phyloP scores from a whole-genome alignment of 305 asterid species.

The Fraxinus paxiana region DNA sequence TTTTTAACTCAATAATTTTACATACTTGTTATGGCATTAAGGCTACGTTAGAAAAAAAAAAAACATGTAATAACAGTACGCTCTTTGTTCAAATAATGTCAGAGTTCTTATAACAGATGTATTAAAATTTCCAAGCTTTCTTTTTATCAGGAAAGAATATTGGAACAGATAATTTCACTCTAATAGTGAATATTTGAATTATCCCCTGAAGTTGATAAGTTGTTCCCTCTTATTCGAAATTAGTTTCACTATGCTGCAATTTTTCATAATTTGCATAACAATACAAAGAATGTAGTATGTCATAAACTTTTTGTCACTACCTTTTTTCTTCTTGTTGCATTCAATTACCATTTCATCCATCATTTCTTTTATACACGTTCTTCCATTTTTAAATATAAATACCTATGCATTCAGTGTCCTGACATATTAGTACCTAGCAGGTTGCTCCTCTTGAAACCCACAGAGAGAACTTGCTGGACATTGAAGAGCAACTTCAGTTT shows the following conservation, averaged over 20 bases:
- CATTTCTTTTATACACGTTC: not conserved
- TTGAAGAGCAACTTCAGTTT: slow-evolving; percentile 86
- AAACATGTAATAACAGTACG: not conserved
- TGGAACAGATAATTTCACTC: not conserved
- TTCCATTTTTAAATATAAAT: not conserved
- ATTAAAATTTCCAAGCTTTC: not conserved
- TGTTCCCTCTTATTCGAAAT: not conserved
- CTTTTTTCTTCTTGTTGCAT: not conserved
- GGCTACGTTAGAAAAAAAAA: not conserved
- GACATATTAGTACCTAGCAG: slow-evolving; percentile 37
- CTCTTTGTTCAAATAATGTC: not conserved
- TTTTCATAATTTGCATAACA: not conserved
- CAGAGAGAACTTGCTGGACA: slow-evolving; percentile 64
- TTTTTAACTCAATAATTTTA: not conserved
- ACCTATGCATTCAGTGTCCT: slow-evolving; percentile 4
- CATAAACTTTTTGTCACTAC: not conserved
- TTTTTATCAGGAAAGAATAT: not conserved
- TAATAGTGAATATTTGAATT: not conserved
- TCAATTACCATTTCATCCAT: not conserved
- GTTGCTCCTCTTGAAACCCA: slow-evolving; percentile 95
- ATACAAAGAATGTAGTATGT: not conserved
- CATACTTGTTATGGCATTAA: not conserved
- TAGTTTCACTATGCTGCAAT: not conserved
- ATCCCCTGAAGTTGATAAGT: not conserved
- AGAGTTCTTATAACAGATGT: not conserved